Evolutionary conservation across 768 basidiomycete genomes (phyloP).

Genomic region (Phanerodontia chrysosporium): DNA sequence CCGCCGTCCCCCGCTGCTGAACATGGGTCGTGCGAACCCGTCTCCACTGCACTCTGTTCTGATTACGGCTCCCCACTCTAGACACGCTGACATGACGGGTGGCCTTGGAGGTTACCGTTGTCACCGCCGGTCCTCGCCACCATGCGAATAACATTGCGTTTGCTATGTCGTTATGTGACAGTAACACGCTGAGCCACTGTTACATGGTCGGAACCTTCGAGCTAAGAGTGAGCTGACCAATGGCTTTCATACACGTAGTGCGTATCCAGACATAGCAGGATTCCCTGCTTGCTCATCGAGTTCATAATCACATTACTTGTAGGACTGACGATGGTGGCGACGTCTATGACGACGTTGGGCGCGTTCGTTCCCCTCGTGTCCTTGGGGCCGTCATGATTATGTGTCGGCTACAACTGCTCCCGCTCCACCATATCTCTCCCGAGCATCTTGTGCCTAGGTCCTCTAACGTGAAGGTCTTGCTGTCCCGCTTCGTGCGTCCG

Average conservation of each 20-base stretch:
- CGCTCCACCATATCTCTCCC: neutral
- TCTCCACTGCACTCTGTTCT: neutral
- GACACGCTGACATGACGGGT: neutral
- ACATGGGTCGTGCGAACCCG: neutral
- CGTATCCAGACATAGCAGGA: too few species aligned
- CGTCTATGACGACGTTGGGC: neutral
- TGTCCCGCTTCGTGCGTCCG: neutral
- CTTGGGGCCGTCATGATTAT: neutral
- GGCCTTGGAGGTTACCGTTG: neutral
- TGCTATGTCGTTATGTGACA: neutral
- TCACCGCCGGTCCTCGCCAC: neutral
- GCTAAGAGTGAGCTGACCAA: neutral
- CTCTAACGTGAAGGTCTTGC: too few species aligned
- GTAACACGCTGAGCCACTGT: neutral
- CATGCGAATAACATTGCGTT: neutral
- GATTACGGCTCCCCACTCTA: neutral
- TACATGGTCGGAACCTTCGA: neutral
- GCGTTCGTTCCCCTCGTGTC: neutral
- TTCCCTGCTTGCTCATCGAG: too few species aligned
- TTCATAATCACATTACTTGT: neutral
- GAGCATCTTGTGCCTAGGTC: neutral
- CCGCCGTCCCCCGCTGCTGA: neutral
- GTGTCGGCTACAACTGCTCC: neutral
- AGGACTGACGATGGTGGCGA: neutral
- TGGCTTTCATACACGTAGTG: neutral